Percentiles rank a stretch among this genome's conserved stretches.
These are phyloP conservation scores for Cordyceps tenuipes DNA, from an alignment of 2,329 filamentous ascomycete genomes.

Conservation along the genomic window DNA sequence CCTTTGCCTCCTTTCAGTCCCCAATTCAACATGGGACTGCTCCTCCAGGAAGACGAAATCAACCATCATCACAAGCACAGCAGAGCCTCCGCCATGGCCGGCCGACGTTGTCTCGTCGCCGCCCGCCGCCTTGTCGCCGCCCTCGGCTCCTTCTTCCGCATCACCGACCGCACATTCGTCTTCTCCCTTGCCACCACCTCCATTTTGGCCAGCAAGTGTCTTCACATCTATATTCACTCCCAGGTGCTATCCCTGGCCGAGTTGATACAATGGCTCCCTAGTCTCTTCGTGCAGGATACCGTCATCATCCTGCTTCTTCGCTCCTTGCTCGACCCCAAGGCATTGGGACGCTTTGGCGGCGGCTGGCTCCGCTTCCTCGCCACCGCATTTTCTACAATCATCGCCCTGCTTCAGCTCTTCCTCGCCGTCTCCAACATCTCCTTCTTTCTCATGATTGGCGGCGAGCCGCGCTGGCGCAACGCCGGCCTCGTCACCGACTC, in stretches of 20 bases:
- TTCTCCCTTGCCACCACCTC: slow-evolving; percentile 9
- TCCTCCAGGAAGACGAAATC: neutral
- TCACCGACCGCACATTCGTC: slow-evolving; percentile 11
- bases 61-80: neutral
- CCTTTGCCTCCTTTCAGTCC: too few relatives aligned
- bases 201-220: slow-evolving; percentile 9
- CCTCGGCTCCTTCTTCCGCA: slow-evolving; percentile 6
- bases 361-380: slow-evolving; percentile 9
- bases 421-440: slow-evolving; percentile 20
- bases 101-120: neutral
- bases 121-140: neutral
- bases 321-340: slow-evolving; percentile 5
- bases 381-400: neutral
- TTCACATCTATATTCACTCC: slow-evolving; percentile 13
- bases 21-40: slow-evolving; percentile 9
- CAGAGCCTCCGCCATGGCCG: neutral
- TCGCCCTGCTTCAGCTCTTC: slow-evolving; percentile 8
- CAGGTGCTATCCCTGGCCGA: slow-evolving; percentile 7
- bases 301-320: slow-evolving; percentile 11
- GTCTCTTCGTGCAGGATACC: slow-evolving; percentile 12
- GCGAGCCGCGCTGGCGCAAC: slow-evolving; percentile 29
- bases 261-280: slow-evolving; percentile 6
- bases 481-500: slow-evolving; percentile 24
- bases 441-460: slow-evolving; percentile 22
- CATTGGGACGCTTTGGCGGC: slow-evolving; percentile 3